These are phyloP conservation scores for Quercus berberidifolia DNA, from an alignment of 306 rosid genomes.

Conservation along the genomic window DNA sequence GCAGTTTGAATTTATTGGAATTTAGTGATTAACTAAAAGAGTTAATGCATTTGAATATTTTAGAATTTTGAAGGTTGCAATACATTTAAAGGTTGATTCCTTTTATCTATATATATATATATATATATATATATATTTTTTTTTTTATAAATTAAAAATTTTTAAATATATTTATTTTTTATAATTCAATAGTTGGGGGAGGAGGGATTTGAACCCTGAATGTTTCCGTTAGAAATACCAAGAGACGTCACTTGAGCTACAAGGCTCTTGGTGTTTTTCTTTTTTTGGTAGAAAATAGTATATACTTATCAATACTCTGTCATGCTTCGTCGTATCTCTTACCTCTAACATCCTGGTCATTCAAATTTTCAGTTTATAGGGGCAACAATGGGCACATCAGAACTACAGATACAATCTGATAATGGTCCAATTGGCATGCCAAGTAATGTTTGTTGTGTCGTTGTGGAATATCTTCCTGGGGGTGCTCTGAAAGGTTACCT, in stretches of 20 bases:
- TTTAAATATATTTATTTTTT: no score
- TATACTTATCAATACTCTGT: background rate
- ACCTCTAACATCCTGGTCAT: conserved; percentile 4
- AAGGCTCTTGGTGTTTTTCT: no score
- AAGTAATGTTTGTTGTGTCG: conserved; percentile 84
- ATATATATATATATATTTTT: no score
- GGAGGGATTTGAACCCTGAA: no score
- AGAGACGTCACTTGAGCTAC: no score
- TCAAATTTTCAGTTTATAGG: conserved; percentile 75
- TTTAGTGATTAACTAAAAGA: background rate
- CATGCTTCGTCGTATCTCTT: background rate
- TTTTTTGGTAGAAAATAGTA: background rate
- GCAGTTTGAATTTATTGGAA: background rate
- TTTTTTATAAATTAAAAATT: no score
- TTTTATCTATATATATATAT: background rate
- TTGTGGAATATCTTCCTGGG: conserved; percentile 93
- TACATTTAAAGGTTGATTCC: background rate
- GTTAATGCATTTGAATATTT: background rate
- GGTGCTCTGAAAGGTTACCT: conserved; percentile 81
- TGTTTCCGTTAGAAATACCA: no score
- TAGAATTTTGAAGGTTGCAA: background rate
- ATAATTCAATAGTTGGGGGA: no score
- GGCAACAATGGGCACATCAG: conserved; percentile 93
- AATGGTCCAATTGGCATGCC: conserved; percentile 89
- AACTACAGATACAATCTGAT: conserved; percentile 86